These are phyloP conservation scores for Amanita muscaria DNA, from an alignment of 768 basidiomycete genomes.

Conservation along the genomic window DNA sequence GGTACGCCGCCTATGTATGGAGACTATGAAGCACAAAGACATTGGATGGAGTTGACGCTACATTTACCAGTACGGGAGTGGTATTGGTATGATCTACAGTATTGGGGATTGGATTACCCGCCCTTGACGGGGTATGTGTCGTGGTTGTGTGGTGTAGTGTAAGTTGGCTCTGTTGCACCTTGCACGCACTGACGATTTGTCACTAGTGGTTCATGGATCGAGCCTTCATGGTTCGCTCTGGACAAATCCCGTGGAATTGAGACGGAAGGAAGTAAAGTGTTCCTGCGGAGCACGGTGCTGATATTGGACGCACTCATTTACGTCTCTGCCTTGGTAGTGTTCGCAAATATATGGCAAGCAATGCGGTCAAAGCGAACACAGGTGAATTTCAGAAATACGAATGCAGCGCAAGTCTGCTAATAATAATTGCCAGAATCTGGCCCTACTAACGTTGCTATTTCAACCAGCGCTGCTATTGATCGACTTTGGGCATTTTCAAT, in stretches of 20 bases:
- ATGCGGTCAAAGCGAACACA: conserved; percentile 70
- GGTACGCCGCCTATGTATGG: conserved; percentile 77
- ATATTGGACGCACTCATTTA: conserved; percentile 63
- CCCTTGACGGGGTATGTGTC: conserved; percentile 87
- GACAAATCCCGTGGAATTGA: conserved; percentile 68
- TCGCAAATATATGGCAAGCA: conserved; percentile 55
- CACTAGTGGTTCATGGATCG: conserved; percentile 28
- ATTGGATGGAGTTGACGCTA: conserved; percentile 90
- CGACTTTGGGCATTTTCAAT: conserved; percentile 94
- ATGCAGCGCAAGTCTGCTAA: too few relatives aligned
- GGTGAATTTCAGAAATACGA: conserved; percentile 45
- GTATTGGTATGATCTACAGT: conserved; percentile 83
- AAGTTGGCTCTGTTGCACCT: conserved; percentile 20
- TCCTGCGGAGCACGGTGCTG: conserved; percentile 76
- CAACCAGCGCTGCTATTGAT: conserved; percentile 80
- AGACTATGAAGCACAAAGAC: conserved; percentile 89
- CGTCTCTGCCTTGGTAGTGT: conserved; percentile 63
- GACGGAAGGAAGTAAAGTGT: conserved; percentile 53
- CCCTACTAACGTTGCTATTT: conserved; percentile 62
- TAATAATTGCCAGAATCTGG: conserved; percentile 64
- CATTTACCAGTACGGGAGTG: conserved; percentile 69
- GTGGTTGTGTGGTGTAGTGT: conserved; percentile 76
- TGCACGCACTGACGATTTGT: neutral
- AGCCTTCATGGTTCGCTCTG: conserved; percentile 62
- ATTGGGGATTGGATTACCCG: conserved; percentile 96